Evolutionary conservation across 106 monocot genomes (phyloP).

Genomic region (Chionographis japonica): DNA sequence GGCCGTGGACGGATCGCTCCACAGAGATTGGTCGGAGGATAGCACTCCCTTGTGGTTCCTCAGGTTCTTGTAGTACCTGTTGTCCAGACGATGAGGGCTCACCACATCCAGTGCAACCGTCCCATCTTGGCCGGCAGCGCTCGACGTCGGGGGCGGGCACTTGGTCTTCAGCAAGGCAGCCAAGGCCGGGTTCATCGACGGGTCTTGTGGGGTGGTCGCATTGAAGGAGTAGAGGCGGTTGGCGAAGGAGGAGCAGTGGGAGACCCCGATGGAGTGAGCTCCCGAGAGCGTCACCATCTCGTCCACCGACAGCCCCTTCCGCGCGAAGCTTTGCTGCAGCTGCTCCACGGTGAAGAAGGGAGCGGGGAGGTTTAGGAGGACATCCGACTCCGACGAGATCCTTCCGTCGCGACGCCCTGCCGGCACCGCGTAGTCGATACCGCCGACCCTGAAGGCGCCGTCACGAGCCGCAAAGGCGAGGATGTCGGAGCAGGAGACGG

Average conservation of each 20-base stretch:
- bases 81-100: constrained; percentile 28
- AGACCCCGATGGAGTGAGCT: constrained; percentile 40
- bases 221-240: constrained; percentile 8
- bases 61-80: constrained; percentile 30
- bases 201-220: constrained; percentile 3
- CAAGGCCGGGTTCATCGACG: constrained; percentile 15
- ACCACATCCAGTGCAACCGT: constrained; percentile 21
- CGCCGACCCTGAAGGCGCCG: constrained; percentile 1
- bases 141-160: constrained; percentile 14
- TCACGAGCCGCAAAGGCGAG: constrained; percentile 24
- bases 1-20: neutral
- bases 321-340: constrained; percentile 18
- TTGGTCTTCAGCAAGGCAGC: constrained; percentile 11
- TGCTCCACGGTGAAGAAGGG: constrained; percentile 15
- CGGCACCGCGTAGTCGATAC: constrained; percentile 13
- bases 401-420: constrained; percentile 24
- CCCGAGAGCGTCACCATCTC: constrained; percentile 51
- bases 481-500: constrained; percentile 26
- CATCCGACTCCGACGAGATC: constrained; percentile 12
- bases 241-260: constrained; percentile 42
- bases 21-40: constrained; percentile 26
- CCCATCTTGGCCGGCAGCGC: neutral
- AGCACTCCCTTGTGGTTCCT: constrained; percentile 14
- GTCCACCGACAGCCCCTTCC: constrained; percentile 17
- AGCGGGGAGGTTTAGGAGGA: constrained; percentile 19